A percentile compares a stretch with the other conserved stretches of the same genome.
These are phyloP conservation scores for Ceratocystis variospora DNA, from an alignment of 2,329 filamentous ascomycete genomes.

Conservation along the genomic window DNA sequence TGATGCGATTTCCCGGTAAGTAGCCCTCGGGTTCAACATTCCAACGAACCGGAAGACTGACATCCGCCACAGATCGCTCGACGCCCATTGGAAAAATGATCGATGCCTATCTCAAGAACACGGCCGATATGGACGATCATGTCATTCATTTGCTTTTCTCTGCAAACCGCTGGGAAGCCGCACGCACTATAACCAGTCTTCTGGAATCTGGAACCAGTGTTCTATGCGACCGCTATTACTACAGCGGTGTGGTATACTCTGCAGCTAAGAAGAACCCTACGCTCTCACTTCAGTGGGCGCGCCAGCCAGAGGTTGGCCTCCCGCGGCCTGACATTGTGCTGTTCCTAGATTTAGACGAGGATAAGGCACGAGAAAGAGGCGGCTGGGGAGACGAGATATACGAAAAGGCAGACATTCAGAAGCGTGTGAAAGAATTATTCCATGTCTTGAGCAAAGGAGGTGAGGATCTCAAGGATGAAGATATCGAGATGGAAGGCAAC, in stretches of 20 bases:
- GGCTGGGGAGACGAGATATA: slow-evolving; percentile 84
- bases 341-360: slow-evolving; percentile 69
- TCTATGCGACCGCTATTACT: slow-evolving; percentile 86
- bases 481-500: slow-evolving; percentile 15
- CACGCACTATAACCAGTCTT: slow-evolving; percentile 35
- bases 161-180: slow-evolving; percentile 76
- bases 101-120: slow-evolving; percentile 61
- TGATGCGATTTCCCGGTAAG: slow-evolving; percentile 46
- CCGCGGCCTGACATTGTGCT: slow-evolving; percentile 77
- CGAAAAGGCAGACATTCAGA: slow-evolving; percentile 72
- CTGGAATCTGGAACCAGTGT: slow-evolving; percentile 58
- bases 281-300: slow-evolving; percentile 65
- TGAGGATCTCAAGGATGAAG: slow-evolving; percentile 21
- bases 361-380: slow-evolving; percentile 59
- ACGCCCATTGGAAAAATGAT: slow-evolving; percentile 83
- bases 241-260: slow-evolving; percentile 85
- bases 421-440: slow-evolving; percentile 62
- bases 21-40: slow-evolving; percentile 16
- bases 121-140: slow-evolving; percentile 67
- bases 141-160: slow-evolving; percentile 82
- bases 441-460: slow-evolving; percentile 26
- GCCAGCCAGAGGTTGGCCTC: slow-evolving; percentile 70
- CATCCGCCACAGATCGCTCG: slow-evolving; percentile 47
- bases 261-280: slow-evolving; percentile 67
- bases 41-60: slow-evolving; percentile 4